phyloP scores from a whole-genome alignment of 305 asterid genomes.

The Fraxinus velutina region DNA sequence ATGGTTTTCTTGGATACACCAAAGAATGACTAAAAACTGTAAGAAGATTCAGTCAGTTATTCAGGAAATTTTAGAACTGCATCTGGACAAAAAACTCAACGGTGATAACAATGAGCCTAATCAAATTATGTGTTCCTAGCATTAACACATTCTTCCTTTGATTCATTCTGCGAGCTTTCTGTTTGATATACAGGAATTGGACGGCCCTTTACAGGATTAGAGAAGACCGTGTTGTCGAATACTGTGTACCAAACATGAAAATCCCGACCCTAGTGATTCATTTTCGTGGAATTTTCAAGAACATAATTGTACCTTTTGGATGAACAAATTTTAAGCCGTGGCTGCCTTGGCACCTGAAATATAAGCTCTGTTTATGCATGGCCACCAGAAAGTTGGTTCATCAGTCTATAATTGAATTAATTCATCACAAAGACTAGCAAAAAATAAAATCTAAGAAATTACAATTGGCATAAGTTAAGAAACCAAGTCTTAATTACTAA shows the following conservation, averaged over 20 bases:
- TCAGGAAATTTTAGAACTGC: not conserved
- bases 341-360: constrained; percentile 13
- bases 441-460: not conserved
- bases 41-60: not conserved
- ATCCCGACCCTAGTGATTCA: not conserved
- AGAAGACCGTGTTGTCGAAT: not conserved
- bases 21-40: not conserved
- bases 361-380: constrained; percentile 27
- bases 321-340: not conserved
- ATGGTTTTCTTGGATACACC: not conserved
- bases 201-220: not conserved
- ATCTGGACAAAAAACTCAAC: constrained; percentile 2
- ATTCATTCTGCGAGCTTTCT: not conserved
- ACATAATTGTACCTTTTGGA: constrained; percentile 19
- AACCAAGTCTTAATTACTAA: not conserved
- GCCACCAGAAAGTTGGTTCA: constrained; percentile 12
- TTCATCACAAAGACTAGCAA: not conserved
- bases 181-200: not conserved
- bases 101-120: constrained; percentile 11
- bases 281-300: not conserved
- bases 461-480: not conserved
- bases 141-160: not conserved
- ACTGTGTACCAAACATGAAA: not conserved
- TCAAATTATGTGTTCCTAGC: not conserved
- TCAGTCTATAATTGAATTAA: not conserved